Evolutionary conservation across 1,139 yeast species (phyloP).

Genomic region (Blastobotrys apis): DNA sequence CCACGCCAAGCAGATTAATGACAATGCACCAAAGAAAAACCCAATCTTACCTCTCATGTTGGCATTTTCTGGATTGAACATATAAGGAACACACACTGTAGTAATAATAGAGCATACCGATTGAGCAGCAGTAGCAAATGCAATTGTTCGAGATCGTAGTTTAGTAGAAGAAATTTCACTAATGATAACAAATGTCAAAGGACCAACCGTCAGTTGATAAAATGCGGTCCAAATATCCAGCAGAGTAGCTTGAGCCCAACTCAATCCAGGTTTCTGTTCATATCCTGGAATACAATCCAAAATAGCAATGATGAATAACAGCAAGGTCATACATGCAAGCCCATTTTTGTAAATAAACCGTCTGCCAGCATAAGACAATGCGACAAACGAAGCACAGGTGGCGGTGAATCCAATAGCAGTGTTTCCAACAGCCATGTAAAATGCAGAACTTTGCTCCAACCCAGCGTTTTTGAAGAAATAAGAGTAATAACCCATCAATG

Average conservation of each 20-base stretch:
- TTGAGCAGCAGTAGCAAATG: constrained; percentile 50
- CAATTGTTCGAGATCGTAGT: constrained; percentile 53
- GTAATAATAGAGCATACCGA: constrained; percentile 41
- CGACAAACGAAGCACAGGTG: constrained; percentile 50
- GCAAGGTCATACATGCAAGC: constrained; percentile 36
- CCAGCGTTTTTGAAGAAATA: constrained; percentile 31
- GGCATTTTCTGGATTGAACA: constrained; percentile 56
- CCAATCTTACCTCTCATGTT: constrained; percentile 59
- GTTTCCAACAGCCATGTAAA: constrained; percentile 29
- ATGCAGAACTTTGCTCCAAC: constrained; percentile 21
- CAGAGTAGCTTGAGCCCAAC: constrained; percentile 29
- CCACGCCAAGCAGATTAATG: constrained; percentile 39
- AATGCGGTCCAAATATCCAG: constrained; percentile 32
- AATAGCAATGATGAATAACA: constrained; percentile 37
- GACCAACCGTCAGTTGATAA: constrained; percentile 56
- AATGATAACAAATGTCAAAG: constrained; percentile 53
- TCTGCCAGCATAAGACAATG: constrained; percentile 47
- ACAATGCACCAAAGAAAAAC: constrained; percentile 53
- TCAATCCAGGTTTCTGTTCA: constrained; percentile 11
- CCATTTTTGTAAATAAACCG: constrained; percentile 47
- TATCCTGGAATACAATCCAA: constrained; percentile 23
- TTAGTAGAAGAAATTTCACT: constrained; percentile 55
- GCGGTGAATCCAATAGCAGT: constrained; percentile 48
- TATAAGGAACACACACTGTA: constrained; percentile 49
- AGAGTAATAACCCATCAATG: constrained; percentile 38